Base-by-base conservation (phyloP, 192 early-diverging fungal genomes). In the Backusella sp. region DNA sequence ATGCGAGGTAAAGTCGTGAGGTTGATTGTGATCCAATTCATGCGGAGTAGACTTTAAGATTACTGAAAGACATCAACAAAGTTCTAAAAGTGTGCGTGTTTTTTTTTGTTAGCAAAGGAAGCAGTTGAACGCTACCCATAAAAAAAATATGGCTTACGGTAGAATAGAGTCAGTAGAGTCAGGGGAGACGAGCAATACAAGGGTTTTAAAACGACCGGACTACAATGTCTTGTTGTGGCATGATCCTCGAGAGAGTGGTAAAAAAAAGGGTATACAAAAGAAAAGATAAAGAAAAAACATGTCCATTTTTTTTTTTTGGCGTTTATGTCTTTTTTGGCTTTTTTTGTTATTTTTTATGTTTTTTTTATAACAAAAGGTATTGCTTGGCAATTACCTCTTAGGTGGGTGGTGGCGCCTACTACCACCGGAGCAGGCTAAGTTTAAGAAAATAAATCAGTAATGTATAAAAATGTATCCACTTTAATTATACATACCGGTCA, bases 21-120 rank as follows among this genome's bases (percentile, higher is more conserved):
- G 72, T 39, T 79, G 79, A 26, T 84, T 79, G 26, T 74, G 70
- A 39, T 84, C 70, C 26, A 86, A 73, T 66, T 80, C 73, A 42
- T 75, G 71, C 17, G 35, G 36, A 6, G 68, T 35, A 0, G 28
- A 37, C 19, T 21, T 14, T 14, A 34, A 17, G 4, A 39, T 23
- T 36, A 12, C 39, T 71, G 5, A 36, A 37, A 6, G 66, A 62
- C 1, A 70, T n/a, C n/a, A n/a, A n/a, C n/a, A n/a, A n/a, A n/a
- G n/a, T n/a, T n/a, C 14, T 77, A 72, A 65, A 77, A 28, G 14
- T 35, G 28, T 28, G 28, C 28, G 28, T 28, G 8, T 26, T 26
- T 59, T 26, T 26, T 59, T 52, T 52, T 49, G 12, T n/a, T 49
- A 7, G 7, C 9, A 37, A 37, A 9, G 9, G 1, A 37, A 37